Evolutionary conservation across 352 stramenopile genomes (phyloP).

Genomic region (Globisporangium sylvaticum): DNA sequence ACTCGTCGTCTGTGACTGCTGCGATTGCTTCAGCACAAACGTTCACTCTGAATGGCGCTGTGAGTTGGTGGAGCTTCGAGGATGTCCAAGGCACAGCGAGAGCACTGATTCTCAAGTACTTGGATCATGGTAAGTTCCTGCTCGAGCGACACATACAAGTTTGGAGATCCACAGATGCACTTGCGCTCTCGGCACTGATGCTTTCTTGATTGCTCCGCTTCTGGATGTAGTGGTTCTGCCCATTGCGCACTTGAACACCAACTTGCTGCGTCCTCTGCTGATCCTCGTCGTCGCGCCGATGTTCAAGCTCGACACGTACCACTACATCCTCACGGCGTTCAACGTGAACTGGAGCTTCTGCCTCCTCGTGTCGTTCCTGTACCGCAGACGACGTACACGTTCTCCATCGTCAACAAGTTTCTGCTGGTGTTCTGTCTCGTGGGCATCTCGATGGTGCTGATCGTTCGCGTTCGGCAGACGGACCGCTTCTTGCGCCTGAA

Average conservation of each 20-base stretch:
- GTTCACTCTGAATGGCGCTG: constrained; percentile 29
- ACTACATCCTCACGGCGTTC: constrained; percentile 66
- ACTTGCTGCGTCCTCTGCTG: constrained; percentile 56
- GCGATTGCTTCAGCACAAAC: constrained; percentile 6
- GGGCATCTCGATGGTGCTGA: constrained; percentile 44
- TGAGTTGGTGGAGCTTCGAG: constrained; percentile 58
- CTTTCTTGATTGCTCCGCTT: too few relatives aligned
- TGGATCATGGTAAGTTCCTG: constrained; percentile 49
- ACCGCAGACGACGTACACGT: constrained; percentile 51
- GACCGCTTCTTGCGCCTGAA: constrained; percentile 74
- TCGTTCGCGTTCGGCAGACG: constrained; percentile 67
- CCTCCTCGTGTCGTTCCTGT: constrained; percentile 55
- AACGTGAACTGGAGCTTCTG: constrained; percentile 63
- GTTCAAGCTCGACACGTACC: constrained; percentile 72
- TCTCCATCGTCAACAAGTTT: constrained; percentile 75
- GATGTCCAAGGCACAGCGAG: constrained; percentile 48
- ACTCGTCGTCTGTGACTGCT: neutral
- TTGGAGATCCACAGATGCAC: too few relatives aligned
- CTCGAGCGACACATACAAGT: too few relatives aligned
- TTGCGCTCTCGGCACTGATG: too few relatives aligned
- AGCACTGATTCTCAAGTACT: constrained; percentile 40
- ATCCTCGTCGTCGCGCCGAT: constrained; percentile 58
- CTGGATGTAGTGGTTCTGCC: constrained; percentile 44
- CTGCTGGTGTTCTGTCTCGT: constrained; percentile 61
- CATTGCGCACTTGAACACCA: constrained; percentile 64